These are phyloP conservation scores for Leccinum fibrillosum DNA, from an alignment of 768 basidiomycete genomes.

Conservation along the genomic window DNA sequence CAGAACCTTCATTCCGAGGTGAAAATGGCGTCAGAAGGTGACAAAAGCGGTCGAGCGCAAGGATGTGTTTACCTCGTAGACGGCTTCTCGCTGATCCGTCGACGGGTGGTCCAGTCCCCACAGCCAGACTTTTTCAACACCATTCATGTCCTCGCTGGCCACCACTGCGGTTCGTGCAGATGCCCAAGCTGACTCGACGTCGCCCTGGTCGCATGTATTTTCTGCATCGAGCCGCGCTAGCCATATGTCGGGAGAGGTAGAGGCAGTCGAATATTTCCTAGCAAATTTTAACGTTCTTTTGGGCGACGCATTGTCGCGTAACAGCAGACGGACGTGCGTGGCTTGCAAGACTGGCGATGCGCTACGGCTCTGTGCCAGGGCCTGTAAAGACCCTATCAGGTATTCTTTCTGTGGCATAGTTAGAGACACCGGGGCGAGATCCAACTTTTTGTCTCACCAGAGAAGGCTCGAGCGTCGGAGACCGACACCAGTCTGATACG, in stretches of 20 bases:
- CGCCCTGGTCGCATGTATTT: slow-evolving; percentile 21
- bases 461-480: slow-evolving; percentile 27
- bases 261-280: slow-evolving; percentile 44
- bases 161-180: slow-evolving; percentile 41
- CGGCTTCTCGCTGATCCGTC: slow-evolving; percentile 14
- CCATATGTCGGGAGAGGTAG: slow-evolving; percentile 47
- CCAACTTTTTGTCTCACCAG: slow-evolving; percentile 24
- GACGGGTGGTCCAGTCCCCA: slow-evolving; percentile 44
- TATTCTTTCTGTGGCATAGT: slow-evolving; percentile 47
- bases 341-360: slow-evolving; percentile 32
- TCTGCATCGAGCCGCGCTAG: slow-evolving; percentile 49
- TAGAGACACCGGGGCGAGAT: not conserved
- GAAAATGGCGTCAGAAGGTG: not conserved
- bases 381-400: slow-evolving; percentile 44
- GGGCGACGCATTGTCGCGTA: slow-evolving; percentile 22
- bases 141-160: slow-evolving; percentile 18
- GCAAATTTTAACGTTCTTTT: slow-evolving; percentile 38
- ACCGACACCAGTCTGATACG: slow-evolving; percentile 46
- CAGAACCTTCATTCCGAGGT: slow-evolving; percentile 31
- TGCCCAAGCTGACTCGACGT: slow-evolving; percentile 37
- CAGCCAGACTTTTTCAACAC: slow-evolving; percentile 45
- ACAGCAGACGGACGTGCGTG: slow-evolving; percentile 36
- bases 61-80: slow-evolving; percentile 33
- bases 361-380: slow-evolving; percentile 25
- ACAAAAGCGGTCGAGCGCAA: not conserved